Evolutionary conservation across 2,329 filamentous ascomycete species (phyloP), one percentile per base, ranked within the genome.

Genomic region (Dothideomycetes sp.): DNA sequence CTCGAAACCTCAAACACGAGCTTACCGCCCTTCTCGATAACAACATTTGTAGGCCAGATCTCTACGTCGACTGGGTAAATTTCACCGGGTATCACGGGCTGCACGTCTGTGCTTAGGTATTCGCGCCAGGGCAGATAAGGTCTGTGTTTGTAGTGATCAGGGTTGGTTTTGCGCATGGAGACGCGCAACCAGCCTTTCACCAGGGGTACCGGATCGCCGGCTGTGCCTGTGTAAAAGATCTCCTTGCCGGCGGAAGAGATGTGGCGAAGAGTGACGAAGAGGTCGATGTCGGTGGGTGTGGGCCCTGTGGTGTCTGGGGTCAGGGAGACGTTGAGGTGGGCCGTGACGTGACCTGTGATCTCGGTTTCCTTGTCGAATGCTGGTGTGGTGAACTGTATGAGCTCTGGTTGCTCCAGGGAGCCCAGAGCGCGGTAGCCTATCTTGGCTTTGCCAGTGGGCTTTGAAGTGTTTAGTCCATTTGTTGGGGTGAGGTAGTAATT

Each of bases 131-230:
- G 76, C 10, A 79, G 59, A 50, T 68, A 78, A 0, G 62, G 48
- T 4, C 68, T 59, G 49, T 79, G 66, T 45, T 66, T 69, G 0
- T 65, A 65, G 48, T 77, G 62, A 4, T 66, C 49, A 1, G 59
- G 49, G 43, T 75, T 64, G 3, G 70, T 65, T 50, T 73, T 75
- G 15, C 77, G 69, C 14, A 77, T 57, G 24, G 65, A 72, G 9
- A 70, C 66, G 1, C 76, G 68, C 8, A 81, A 67, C 76, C 76
- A 81, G 16, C 77, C 77, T 54, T 81, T 81, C 38, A 69, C 66
- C 0, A 81, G 60, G 0, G 77, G 77, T 0, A 81, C 67, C 0
- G 73, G 69, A 44, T 81, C 77, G 10, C 78, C 77, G 0, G 74
- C 73, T 2, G 78, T 79, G 24, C 77, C 77, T 0, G 77, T 81